Conservation (phyloP, 805 yeast genomes). For the Sugiyamaella valdiviana region DNA sequence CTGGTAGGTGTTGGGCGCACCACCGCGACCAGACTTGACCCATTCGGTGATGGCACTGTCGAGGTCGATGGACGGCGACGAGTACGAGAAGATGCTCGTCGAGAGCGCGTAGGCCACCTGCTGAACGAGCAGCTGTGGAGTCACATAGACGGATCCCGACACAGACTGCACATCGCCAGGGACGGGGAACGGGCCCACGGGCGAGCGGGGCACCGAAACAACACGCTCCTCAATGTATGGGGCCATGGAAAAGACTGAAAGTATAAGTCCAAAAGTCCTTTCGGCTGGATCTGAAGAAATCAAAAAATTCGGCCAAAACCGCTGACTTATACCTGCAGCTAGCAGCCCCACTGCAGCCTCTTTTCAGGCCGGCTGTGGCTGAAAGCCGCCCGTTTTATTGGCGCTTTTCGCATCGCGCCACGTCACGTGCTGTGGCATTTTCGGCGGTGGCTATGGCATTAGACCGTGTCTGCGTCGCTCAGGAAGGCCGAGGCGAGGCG, state of each 20-base stretch:
- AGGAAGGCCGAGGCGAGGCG: no score
- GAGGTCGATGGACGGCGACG: slow-evolving; percentile 55
- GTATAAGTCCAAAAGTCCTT: not conserved
- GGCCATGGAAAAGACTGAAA: no score
- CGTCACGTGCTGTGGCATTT: not conserved
- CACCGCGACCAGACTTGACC: slow-evolving; percentile 46
- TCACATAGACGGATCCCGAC: slow-evolving; percentile 20
- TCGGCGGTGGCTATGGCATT: not conserved
- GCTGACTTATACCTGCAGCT: slow-evolving; percentile 1
- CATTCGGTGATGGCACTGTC: slow-evolving; percentile 58
- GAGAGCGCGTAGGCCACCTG: slow-evolving; percentile 31
- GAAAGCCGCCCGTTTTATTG: not conserved
- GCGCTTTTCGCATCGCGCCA: not conserved
- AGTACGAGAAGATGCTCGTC: slow-evolving; percentile 47
- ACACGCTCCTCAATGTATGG: slow-evolving; percentile 12
- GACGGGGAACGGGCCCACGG: slow-evolving; percentile 17
- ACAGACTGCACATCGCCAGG: slow-evolving; percentile 19
- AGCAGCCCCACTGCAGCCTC: not conserved
- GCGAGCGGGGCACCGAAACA: slow-evolving; percentile 3
- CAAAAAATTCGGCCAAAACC: not conserved
- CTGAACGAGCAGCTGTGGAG: slow-evolving; percentile 28
- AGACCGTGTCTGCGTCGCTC: not conserved
- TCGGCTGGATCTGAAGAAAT: no score
- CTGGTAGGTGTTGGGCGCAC: slow-evolving; percentile 53
- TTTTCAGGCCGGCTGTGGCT: not conserved